These are phyloP conservation scores for Neonectria sp. DNA, from an alignment of 2,329 filamentous ascomycete genomes.

Conservation along the genomic window DNA sequence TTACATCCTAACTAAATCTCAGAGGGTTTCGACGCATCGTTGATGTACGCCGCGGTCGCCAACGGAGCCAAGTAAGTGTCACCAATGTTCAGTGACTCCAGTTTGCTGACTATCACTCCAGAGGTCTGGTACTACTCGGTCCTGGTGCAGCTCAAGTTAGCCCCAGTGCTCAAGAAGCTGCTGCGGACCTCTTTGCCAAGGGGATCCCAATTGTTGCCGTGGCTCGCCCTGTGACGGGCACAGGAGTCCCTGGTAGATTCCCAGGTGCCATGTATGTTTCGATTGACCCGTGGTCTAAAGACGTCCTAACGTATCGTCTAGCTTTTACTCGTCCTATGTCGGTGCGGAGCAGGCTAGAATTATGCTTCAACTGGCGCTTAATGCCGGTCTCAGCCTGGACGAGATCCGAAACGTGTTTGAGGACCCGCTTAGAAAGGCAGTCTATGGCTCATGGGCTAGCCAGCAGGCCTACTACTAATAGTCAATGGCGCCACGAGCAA, in stretches of 20 bases:
- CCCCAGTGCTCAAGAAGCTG: conserved; percentile 45
- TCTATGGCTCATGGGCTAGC: conserved; percentile 16
- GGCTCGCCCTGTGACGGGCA: conserved; percentile 48
- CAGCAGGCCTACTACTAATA: conserved; percentile 17
- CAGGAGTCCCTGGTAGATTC: conserved; percentile 42
- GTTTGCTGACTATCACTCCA: conserved; percentile 12
- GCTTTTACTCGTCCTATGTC: conserved; percentile 48
- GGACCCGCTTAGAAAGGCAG: conserved; percentile 30
- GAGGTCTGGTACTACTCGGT: conserved; percentile 51
- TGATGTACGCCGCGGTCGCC: conserved; percentile 50
- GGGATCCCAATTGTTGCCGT: conserved; percentile 50
- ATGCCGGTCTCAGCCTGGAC: conserved; percentile 47
- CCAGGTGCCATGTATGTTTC: conserved; percentile 32
- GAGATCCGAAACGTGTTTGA: conserved; percentile 50
- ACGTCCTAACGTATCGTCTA: background rate
- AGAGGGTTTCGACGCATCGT: conserved; percentile 52
- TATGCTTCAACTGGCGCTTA: conserved; percentile 52
- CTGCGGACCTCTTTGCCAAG: conserved; percentile 44
- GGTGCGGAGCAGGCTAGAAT: conserved; percentile 50
- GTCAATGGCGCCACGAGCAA: background rate
- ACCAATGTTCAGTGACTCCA: no score
- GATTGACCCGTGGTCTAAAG: background rate
- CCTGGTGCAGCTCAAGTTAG: conserved; percentile 49
- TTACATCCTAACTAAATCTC: conserved; percentile 5
- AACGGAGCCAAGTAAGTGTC: conserved; percentile 48